A percentile compares a stretch with the other conserved stretches of the same genome.
Conservation (phyloP, 1,139 yeast species). For the Suhomyces anneliseae region DNA sequence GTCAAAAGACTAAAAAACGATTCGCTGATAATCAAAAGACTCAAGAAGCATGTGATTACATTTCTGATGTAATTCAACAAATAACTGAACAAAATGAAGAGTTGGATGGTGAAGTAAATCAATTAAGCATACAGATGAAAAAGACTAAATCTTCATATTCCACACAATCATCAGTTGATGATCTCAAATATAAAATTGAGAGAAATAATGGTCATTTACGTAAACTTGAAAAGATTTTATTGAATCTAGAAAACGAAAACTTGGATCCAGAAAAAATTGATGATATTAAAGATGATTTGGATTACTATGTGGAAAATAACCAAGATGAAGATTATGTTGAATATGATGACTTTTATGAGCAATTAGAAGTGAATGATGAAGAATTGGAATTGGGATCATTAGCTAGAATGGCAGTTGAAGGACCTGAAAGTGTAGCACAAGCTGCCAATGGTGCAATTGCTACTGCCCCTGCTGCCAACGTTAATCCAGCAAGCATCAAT, state of each 20-base stretch:
- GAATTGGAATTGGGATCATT: conserved; percentile 54
- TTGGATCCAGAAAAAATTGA: conserved; percentile 80
- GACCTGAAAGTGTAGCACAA: conserved; percentile 14
- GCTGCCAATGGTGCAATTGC: conserved; percentile 11
- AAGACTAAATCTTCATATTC: conserved; percentile 52
- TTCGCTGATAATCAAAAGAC: conserved; percentile 64
- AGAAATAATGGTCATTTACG: conserved; percentile 80
- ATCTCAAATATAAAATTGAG: conserved; percentile 62
- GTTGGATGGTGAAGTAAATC: conserved; percentile 75
- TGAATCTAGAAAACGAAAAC: conserved; percentile 79
- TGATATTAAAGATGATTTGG: conserved; percentile 84
- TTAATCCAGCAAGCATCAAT: background rate
- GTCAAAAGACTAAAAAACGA: conserved; percentile 38
- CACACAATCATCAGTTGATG: conserved; percentile 56
- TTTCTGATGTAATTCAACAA: conserved; percentile 77
- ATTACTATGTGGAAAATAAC: conserved; percentile 90
- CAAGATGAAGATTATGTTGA: conserved; percentile 96
- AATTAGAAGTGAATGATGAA: conserved; percentile 57
- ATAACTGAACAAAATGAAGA: conserved; percentile 79
- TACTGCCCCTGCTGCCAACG: conserved; percentile 14
- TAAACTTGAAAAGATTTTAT: conserved; percentile 73
- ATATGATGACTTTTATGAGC: conserved; percentile 92
- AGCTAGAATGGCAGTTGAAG: conserved; percentile 41
- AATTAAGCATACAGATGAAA: conserved; percentile 41
- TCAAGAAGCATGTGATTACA: conserved; percentile 69